These are phyloP conservation scores for Letharia lupina DNA, from an alignment of 495 filamentous ascomycete genomes.

Conservation along the genomic window DNA sequence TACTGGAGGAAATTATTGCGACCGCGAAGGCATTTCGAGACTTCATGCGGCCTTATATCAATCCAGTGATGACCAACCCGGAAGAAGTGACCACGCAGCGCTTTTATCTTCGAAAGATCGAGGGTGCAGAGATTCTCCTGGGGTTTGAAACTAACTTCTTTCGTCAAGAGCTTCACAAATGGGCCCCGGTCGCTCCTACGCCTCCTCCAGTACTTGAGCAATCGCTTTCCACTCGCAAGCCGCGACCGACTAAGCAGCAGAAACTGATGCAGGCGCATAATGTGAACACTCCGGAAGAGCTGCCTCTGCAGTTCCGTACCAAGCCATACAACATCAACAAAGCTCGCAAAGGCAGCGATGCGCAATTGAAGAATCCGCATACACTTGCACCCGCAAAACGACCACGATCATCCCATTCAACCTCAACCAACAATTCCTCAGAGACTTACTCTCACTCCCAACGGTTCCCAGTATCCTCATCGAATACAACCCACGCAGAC, in stretches of 20 bases:
- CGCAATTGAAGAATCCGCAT: conserved; percentile 23
- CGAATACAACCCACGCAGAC: conserved; percentile 22
- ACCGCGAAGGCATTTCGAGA: conserved; percentile 77
- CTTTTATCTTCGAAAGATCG: conserved; percentile 98
- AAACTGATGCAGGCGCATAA: conserved; percentile 86
- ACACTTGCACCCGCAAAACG: conserved; percentile 23
- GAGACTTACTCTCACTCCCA: conserved; percentile 21
- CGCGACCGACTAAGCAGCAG: conserved; percentile 92
- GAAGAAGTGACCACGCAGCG: conserved; percentile 83
- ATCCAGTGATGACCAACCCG: conserved; percentile 66
- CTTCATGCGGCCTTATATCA: conserved; percentile 72
- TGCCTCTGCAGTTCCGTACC: conserved; percentile 68
- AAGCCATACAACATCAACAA: conserved; percentile 54
- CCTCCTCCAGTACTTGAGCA: conserved; percentile 71
- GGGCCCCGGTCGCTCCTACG: conserved; percentile 83
- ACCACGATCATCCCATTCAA: conserved; percentile 24
- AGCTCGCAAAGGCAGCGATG: conserved; percentile 30
- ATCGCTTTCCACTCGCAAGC: conserved; percentile 92
- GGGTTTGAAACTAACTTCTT: conserved; percentile 95
- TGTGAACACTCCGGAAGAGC: conserved; percentile 77
- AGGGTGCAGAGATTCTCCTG: conserved; percentile 91
- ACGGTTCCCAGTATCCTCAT: conserved; percentile 22
- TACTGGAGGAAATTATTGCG: conserved; percentile 72
- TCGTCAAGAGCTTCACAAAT: conserved; percentile 90
- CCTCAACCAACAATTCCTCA: conserved; percentile 22